These are phyloP conservation scores for Dacryopinax spathularia DNA, from an alignment of 768 basidiomycete species.

Conservation along the genomic window DNA sequence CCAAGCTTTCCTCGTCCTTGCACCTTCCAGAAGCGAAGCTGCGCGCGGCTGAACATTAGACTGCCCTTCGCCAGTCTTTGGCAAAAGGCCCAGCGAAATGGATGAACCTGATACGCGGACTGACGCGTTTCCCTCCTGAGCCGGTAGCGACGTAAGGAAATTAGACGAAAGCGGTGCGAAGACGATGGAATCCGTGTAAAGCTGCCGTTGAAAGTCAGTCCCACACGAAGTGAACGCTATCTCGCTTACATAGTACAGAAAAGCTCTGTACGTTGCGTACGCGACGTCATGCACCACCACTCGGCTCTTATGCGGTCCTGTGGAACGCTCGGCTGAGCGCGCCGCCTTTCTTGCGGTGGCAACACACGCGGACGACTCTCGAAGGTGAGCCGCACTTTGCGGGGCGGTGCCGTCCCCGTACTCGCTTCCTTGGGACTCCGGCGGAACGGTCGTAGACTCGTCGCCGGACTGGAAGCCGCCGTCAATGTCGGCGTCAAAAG, in stretches of 20 bases:
- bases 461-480: not conserved
- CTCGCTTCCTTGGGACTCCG: not conserved
- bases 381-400: not conserved
- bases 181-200: slow-evolving; percentile 72
- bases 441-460: not conserved
- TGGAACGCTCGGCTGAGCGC: not conserved
- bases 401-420: not conserved
- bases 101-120: not conserved
- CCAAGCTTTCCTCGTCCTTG: slow-evolving; percentile 48
- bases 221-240: not conserved
- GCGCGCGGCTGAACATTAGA: not conserved
- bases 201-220: slow-evolving; percentile 26
- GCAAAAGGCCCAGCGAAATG: not conserved
- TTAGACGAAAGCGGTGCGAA: slow-evolving; percentile 75
- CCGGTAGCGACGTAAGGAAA: slow-evolving; percentile 27
- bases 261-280: slow-evolving; percentile 47
- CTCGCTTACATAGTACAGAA: slow-evolving; percentile 59
- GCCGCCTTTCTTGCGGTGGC: not conserved
- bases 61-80: not conserved
- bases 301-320: slow-evolving; percentile 38
- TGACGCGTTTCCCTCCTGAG: not conserved
- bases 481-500: not conserved
- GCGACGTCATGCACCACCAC: slow-evolving; percentile 45
- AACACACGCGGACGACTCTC: not conserved
- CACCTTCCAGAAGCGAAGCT: slow-evolving; percentile 11